Evolutionary conservation across 345 rosid species (phyloP), one percentile per base, ranked within the genome.

Genomic region (Hypericum androsaemum): DNA sequence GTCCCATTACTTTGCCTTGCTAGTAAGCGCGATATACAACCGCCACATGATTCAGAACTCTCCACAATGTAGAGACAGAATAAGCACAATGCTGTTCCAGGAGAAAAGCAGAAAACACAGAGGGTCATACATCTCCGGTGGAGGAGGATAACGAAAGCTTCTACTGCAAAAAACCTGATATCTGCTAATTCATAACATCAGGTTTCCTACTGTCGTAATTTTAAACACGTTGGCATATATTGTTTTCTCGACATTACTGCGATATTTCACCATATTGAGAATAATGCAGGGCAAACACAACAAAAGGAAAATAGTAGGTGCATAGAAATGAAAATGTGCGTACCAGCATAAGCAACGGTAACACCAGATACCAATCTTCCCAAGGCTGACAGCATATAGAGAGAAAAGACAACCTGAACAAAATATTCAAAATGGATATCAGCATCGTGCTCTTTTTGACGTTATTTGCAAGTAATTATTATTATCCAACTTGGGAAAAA

Each of bases 331-430:
- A 6, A 12, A 16, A 53, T 17, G 59, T 35, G 58, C 69, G n/a
- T 76, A 87, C 98, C 98, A 45, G 86, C 94, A 77, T 87, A 90
- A 60, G 94, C 89, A 60, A 90, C 86, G 1, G 92, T 90, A 12
- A 79, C 85, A 39, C 98, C 94, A 7, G 95, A 81, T 57, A 87
- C 73, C 71, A 82, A 65, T 38, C 96, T 80, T 15, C 98, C 98
- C 37, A 88, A 49, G 22, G 69, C 84, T 11, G 96, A 83, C 54
- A 88, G 70, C 50, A 80, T 48, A 63, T 84, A 92, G 57, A 92
- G 94, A 70, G 80, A 83, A 59, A 73, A 40, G 8, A 76, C 77
- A 45, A 92, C 98, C 98, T 90, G 81, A 65, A 73, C 53, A 17
- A 36, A 10, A 10, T 9, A 6, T 2, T n/a, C 17, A 22, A 22